Percentiles rank a stretch among this genome's conserved stretches.
Evolutionary conservation across 2,329 filamentous ascomycete species (phyloP).

Genomic region (Fusarium xylarioides): DNA sequence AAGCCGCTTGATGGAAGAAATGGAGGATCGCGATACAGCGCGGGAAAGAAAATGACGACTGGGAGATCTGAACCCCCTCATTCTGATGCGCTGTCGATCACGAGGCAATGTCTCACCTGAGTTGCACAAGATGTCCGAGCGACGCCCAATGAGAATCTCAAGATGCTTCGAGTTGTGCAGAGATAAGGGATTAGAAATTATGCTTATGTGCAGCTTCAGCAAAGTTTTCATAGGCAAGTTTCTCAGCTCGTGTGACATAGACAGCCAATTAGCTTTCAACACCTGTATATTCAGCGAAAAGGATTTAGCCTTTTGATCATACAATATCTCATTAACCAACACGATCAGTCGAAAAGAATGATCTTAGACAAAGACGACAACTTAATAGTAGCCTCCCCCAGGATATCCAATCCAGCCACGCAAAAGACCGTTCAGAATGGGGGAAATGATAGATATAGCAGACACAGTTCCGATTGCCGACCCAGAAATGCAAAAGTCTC

Average conservation of each 20-base stretch:
- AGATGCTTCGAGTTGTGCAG: neutral
- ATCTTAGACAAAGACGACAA: rapidly evolving
- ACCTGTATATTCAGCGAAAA: too few relatives aligned
- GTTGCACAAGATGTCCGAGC: neutral
- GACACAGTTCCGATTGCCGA: neutral
- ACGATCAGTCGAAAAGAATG: neutral
- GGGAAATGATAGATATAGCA: neutral
- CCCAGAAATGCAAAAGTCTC: neutral
- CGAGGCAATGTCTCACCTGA: slow-evolving; percentile 5
- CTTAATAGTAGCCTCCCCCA: neutral
- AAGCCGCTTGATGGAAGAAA: too few relatives aligned
- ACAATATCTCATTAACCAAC: too few relatives aligned
- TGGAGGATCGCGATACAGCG: rapidly evolving
- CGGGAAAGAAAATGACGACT: neutral
- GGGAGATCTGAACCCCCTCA: neutral
- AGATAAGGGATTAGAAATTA: neutral
- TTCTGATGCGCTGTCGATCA: neutral
- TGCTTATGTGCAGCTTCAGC: neutral
- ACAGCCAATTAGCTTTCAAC: neutral
- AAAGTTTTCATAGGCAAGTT: neutral
- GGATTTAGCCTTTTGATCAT: rapidly evolving
- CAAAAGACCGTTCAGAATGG: neutral
- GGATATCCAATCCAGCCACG: neutral
- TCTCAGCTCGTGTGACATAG: neutral
- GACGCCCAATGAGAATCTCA: neutral